Conservation (phyloP, 192 early-diverging fungal genomes). For the Podila minutissima region DNA sequence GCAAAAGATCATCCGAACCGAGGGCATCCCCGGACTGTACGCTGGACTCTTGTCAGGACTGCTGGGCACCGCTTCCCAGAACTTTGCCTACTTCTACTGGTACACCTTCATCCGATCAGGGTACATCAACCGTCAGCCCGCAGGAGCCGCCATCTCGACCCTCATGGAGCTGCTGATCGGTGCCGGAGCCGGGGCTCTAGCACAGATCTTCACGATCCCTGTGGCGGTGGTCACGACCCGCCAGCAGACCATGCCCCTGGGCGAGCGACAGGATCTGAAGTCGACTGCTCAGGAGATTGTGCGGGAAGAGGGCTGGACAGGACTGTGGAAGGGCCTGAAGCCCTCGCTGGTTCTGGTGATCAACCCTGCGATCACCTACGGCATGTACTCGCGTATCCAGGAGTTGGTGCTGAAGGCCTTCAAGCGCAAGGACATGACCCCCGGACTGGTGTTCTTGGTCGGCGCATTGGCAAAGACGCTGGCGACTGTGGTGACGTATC, state of each 20-base stretch:
- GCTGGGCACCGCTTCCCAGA: slow-evolving; percentile 77
- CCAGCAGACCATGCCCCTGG: slow-evolving; percentile 83
- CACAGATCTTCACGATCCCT: slow-evolving; percentile 91
- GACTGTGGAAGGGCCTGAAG: slow-evolving; percentile 92
- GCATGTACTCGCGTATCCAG: slow-evolving; percentile 89
- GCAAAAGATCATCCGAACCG: slow-evolving; percentile 79
- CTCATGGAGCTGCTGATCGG: slow-evolving; percentile 88
- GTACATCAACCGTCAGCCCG: slow-evolving; percentile 57
- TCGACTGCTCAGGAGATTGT: slow-evolving; percentile 77
- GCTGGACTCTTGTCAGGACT: slow-evolving; percentile 88
- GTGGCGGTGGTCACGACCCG: slow-evolving; percentile 95
- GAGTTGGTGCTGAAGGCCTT: slow-evolving; percentile 62
- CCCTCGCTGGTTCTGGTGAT: slow-evolving; percentile 91
- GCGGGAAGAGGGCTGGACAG: slow-evolving; percentile 78
- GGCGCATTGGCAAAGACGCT: slow-evolving; percentile 96
- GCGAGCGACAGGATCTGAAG: slow-evolving; percentile 72
- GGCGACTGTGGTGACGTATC: slow-evolving; percentile 87
- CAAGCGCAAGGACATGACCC: slow-evolving; percentile 63
- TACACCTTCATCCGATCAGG: slow-evolving; percentile 78
- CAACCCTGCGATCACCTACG: slow-evolving; percentile 99
- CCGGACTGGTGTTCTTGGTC: slow-evolving; percentile 89
- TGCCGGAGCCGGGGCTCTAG: slow-evolving; percentile 88
- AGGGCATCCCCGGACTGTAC: slow-evolving; percentile 91
- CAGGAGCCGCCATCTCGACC: slow-evolving; percentile 75
- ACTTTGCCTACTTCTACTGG: slow-evolving; percentile 90